Evolutionary conservation across 805 yeast species (phyloP).

Genomic region (Metschnikowia lunata): DNA sequence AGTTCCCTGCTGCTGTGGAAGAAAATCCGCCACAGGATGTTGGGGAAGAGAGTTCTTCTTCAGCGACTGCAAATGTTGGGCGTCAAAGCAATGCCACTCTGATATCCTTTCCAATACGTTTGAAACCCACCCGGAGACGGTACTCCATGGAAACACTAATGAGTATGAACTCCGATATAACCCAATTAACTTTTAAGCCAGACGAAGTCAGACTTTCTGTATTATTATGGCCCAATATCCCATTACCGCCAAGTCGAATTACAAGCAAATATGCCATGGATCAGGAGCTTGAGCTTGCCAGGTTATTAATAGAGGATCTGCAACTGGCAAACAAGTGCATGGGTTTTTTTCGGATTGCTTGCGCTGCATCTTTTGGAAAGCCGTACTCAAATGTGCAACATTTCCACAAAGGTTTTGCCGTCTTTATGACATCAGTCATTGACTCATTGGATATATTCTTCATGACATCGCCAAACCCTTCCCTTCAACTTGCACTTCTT

Average conservation of each 20-base stretch:
- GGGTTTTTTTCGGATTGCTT: conserved; percentile 12
- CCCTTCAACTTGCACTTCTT: conserved; percentile 9
- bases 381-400: conserved; percentile 10
- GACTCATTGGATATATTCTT: conserved; percentile 8
- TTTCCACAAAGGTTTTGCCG: conserved; percentile 11
- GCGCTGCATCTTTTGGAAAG: conserved; percentile 3
- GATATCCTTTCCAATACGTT: not conserved
- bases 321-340: conserved; percentile 4
- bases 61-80: conserved; percentile 3
- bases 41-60: conserved; percentile 1
- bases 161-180: conserved; percentile 1
- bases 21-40: not conserved
- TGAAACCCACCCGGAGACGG: not conserved
- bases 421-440: conserved; percentile 8
- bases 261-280: conserved; percentile 5
- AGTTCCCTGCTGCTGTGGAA: not conserved
- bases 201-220: conserved; percentile 9
- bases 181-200: conserved; percentile 1
- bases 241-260: not conserved
- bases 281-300: conserved; percentile 3
- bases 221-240: conserved; percentile 3
- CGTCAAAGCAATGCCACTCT: not conserved
- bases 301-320: conserved; percentile 1
- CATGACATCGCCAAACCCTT: conserved; percentile 3
- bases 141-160: conserved; percentile 5